These are phyloP conservation scores for Mucor lusitanicus DNA, from an alignment of 371 early-diverging fungal species.

Conservation along the genomic window DNA sequence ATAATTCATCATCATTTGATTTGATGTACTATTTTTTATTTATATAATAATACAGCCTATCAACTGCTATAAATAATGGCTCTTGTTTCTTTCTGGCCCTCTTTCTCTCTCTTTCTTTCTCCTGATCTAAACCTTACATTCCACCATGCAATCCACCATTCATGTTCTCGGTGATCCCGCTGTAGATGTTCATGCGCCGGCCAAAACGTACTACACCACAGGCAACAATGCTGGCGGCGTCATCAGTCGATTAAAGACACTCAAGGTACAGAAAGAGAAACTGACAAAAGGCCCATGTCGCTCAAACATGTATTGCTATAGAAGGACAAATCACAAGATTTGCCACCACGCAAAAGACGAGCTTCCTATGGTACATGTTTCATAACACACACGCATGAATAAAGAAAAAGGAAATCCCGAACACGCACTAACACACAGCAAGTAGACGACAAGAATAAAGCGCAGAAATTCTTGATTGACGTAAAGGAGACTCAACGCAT, in stretches of 20 bases:
- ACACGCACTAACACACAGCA: background rate
- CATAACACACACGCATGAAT: background rate
- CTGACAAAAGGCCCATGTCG: too few relatives aligned
- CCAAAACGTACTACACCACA: constrained; percentile 49
- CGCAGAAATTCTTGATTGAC: constrained; percentile 76
- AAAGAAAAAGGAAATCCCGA: background rate
- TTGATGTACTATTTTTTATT: background rate
- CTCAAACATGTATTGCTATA: background rate
- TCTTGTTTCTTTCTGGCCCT: background rate
- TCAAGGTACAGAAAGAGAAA: constrained; percentile 5
- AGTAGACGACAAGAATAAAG: constrained; percentile 66
- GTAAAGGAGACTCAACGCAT: constrained; percentile 74
- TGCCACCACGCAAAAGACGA: constrained; percentile 24
- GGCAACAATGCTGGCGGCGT: constrained; percentile 36
- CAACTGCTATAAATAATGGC: background rate
- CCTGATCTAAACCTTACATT: too few relatives aligned
- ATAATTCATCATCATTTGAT: background rate
- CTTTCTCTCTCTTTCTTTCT: background rate
- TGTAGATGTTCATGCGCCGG: constrained; percentile 23
- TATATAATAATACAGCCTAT: background rate
- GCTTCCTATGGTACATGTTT: constrained; percentile 45
- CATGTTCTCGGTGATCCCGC: constrained; percentile 2
- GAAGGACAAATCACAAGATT: constrained; percentile 7
- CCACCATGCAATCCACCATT: constrained; percentile 16
- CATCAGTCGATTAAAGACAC: constrained; percentile 16